These are phyloP conservation scores for Kurtzmaniella quercitrusa DNA, from an alignment of 1,139 yeast genomes.

Conservation along the genomic window DNA sequence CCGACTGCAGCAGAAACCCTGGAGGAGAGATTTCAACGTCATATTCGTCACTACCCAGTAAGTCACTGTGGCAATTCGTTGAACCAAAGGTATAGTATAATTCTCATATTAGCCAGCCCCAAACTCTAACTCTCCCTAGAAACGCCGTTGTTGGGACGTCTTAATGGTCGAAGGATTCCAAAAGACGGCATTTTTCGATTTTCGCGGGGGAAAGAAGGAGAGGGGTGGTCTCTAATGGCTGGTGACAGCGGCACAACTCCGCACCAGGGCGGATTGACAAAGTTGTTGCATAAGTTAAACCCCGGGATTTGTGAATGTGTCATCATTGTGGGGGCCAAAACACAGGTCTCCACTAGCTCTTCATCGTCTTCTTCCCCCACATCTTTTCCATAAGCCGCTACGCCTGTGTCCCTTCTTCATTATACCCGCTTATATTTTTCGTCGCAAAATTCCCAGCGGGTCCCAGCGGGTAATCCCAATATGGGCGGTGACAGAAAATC, in stretches of 20 bases:
- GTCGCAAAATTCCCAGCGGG: neutral
- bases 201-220: neutral
- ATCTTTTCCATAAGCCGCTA: neutral
- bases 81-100: too few relatives aligned
- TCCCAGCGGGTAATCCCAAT: neutral
- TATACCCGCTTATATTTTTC: neutral
- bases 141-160: too few relatives aligned
- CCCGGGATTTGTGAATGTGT: too few relatives aligned
- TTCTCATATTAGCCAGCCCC: too few relatives aligned
- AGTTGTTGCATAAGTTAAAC: neutral
- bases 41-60: too few relatives aligned
- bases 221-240: neutral
- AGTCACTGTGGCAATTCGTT: too few relatives aligned
- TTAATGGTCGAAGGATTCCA: neutral
- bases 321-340: neutral
- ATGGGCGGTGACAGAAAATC: neutral
- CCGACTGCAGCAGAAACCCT: too few relatives aligned
- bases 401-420: neutral
- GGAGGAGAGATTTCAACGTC: too few relatives aligned
- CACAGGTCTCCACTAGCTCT: neutral
- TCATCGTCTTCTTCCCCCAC: neutral
- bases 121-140: too few relatives aligned
- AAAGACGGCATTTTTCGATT: neutral
- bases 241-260: neutral
- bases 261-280: neutral